Base-by-base conservation (phyloP, 2,329 filamentous ascomycete species). In the Claviceps humidiphila region DNA sequence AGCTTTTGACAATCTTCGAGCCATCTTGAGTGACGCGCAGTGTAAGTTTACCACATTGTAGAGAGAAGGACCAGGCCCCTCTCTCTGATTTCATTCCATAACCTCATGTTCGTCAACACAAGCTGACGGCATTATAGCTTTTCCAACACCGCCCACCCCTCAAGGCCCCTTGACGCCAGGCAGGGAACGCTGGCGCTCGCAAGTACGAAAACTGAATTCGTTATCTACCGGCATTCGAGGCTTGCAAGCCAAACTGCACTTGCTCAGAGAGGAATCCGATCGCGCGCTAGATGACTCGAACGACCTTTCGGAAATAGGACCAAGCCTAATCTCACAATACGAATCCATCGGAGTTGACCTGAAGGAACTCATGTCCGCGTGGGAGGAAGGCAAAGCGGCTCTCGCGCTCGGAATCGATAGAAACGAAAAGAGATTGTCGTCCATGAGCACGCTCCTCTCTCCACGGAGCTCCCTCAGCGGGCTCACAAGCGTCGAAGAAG, bases 261-360 rank as follows among this genome's bases (percentile, higher is more conserved):
- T 98, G 7, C 71, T 97, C 51, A 82, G 89, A 49, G 93, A 98
- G 66, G 89, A 96, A 66, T 94, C 89, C 0, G 88, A 87, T 62
- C 80, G 80, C 55, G 82, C 82, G 44, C 69, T 95, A 30, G 87
- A 95, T 61, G 82, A 85, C 59, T 82, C 86, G 40, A 75, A 76
- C 54, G 81, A 84, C 59, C 80, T 87, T 17, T 80, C 81, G 4
- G 87, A 95, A 58, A 77, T 95, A 16, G 88, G 87, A 0, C 78
- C 84, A 0, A 83, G 82, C 56, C 75, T 97, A 41, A 84, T 95
- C 76, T 71, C 82, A 22, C 93, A 97, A 62, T 98, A 97, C 66
- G 93, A 98, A 53, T 91, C 89, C 4, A 94, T 98, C 57, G 93
- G 93, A 2, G 76, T 83, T 26, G 93, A 98, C 62, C 75, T 98